Base-by-base conservation (phyloP, 139 green algal genomes). In the Micractinium sp. region DNA sequence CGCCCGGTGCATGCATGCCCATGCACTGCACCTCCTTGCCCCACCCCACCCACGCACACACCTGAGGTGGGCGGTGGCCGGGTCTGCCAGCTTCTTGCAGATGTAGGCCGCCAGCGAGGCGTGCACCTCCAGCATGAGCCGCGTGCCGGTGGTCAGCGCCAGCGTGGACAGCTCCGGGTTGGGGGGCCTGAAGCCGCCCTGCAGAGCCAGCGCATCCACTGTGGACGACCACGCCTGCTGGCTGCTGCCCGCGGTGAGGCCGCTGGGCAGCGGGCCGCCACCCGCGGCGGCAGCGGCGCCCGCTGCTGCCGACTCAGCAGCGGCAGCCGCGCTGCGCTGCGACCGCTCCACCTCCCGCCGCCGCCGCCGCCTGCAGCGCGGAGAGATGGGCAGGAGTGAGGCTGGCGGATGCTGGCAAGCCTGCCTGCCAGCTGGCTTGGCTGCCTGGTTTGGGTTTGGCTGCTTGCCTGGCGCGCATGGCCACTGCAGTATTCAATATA, bases 81-180 rank as follows among this genome's bases (percentile, higher is more conserved):
- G 87, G 22, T 86, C 39, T 27, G 81, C 80, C 76, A 97, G 90
- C 23, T 90, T 81, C 33, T 93, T 84, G 66, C 84, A 93, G n/a
- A 97, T 93, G 88, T 92, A 98, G 89, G 94, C 95, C 36, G 80
- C 85, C 36, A 97, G 93, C 33, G 92, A 94, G 56, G 94, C 86
- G 27, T 94, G 91, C 29, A 98, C 86, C 89, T 96, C 92, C 29
- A 94, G 83, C 96, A 98, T 98, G 89, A 98, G 95, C 53, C 89
- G 90, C 0, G 95, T 97, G 78, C 96, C 90, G 1, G 90, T 91
- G 56, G 90, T 93, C 33, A 93, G 82, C 41, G 53, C 75, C 39
- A 93, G 82, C 0, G 90, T 74, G 31, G 90, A 93, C 25, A 92
- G 36, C 56, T 89, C 53, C 0, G 85, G 53, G 41, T 66, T 60